These are phyloP conservation scores for Aspergillus caelatus DNA, from an alignment of 2,329 filamentous ascomycete genomes.

Conservation along the genomic window DNA sequence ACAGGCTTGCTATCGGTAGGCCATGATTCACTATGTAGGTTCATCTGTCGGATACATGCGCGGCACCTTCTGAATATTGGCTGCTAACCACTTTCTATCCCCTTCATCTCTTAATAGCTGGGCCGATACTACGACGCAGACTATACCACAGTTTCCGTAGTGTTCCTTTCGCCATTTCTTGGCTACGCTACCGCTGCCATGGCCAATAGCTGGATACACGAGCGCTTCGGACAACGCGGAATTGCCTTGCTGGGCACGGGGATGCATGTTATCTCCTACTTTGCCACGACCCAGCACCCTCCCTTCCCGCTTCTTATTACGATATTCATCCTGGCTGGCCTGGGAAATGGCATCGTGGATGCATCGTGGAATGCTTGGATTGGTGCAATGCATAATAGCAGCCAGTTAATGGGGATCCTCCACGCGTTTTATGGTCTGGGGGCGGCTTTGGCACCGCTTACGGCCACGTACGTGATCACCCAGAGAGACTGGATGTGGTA, in stretches of 20 bases:
- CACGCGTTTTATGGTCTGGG: conserved; percentile 74
- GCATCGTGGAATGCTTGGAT: conserved; percentile 63
- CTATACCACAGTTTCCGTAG: conserved; percentile 46
- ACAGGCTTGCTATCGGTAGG: conserved; percentile 30
- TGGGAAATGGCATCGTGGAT: conserved; percentile 68
- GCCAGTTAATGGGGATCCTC: conserved; percentile 72
- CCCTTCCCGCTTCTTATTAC: conserved; percentile 69
- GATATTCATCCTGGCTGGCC: conserved; percentile 66
- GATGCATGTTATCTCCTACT: conserved; percentile 32
- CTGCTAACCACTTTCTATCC: neutral
- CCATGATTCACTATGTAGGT: conserved; percentile 52
- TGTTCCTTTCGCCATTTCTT: conserved; percentile 53
- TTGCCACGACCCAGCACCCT: conserved; percentile 65
- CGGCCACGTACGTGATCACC: conserved; percentile 73
- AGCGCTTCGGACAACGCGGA: conserved; percentile 65
- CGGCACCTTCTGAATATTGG: neutral
- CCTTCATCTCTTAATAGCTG: conserved; percentile 33
- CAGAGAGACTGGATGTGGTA: conserved; percentile 67
- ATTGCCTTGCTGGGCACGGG: conserved; percentile 65
- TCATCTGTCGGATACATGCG: neutral
- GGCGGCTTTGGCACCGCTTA: conserved; percentile 67
- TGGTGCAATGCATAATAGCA: conserved; percentile 71
- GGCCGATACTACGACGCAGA: conserved; percentile 48
- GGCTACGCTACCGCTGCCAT: conserved; percentile 53
- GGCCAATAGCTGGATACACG: conserved; percentile 48